Evolutionary conservation across 2,329 filamentous ascomycete genomes (phyloP).

Genomic region (Alternaria alternata): DNA sequence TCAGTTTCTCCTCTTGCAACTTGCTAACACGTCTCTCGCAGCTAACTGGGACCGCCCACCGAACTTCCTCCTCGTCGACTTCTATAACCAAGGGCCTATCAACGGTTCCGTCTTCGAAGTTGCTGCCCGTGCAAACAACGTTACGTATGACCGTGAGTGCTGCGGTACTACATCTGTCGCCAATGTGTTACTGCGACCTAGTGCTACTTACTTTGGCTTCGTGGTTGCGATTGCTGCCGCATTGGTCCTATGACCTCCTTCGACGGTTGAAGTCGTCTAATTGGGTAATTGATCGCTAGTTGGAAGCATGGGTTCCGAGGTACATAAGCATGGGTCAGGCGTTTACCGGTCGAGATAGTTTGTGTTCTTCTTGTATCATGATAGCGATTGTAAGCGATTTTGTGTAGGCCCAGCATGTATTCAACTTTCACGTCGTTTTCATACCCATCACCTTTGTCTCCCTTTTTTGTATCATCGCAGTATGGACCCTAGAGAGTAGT

Average conservation of each 20-base stretch:
- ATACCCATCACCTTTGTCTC: neutral
- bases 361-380: slow-evolving; percentile 1
- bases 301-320: neutral
- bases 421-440: neutral
- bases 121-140: slow-evolving; percentile 68
- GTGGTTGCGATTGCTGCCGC: slow-evolving; percentile 26
- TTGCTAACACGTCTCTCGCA: slow-evolving; percentile 12
- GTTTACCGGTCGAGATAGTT: neutral
- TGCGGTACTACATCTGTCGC: slow-evolving; percentile 57
- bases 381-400: slow-evolving; percentile 3
- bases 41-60: slow-evolving; percentile 49
- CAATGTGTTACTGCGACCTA: slow-evolving; percentile 14
- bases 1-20: neutral
- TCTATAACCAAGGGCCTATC: slow-evolving; percentile 48
- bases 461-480: neutral
- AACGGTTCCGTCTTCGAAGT: slow-evolving; percentile 53
- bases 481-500: neutral
- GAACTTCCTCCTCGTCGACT: slow-evolving; percentile 54
- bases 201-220: slow-evolving; percentile 28
- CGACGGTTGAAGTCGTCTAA: neutral
- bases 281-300: neutral
- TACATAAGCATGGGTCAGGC: neutral
- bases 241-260: slow-evolving; percentile 26
- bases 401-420: neutral
- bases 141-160: slow-evolving; percentile 70